A percentile compares a stretch with the other conserved stretches of the same genome.
Evolutionary conservation across 1,284 basidiomycete species (phyloP).

Genomic region (Cryptococcus floricola): DNA sequence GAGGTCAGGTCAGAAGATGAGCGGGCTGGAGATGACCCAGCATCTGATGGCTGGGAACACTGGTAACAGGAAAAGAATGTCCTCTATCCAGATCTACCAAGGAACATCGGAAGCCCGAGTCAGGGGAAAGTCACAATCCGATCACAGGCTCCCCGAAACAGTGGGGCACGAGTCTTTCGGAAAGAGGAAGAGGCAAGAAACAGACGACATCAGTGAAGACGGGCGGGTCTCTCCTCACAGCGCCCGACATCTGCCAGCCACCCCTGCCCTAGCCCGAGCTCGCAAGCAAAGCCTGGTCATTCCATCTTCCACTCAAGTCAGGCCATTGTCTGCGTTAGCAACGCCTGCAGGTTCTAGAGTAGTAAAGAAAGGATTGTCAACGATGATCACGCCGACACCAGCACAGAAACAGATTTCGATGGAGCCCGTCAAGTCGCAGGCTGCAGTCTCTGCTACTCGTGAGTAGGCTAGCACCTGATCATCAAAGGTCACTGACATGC

Average conservation of each 20-base stretch:
- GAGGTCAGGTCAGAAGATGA: background rate
- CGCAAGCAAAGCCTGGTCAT: background rate
- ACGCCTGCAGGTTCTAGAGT: background rate
- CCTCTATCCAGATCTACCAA: background rate
- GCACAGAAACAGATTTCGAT: background rate
- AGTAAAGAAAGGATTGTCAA: background rate
- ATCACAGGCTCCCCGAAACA: too few species aligned
- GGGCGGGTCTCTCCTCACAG: background rate
- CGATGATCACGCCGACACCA: background rate
- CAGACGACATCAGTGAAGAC: background rate
- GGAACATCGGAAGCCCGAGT: background rate
- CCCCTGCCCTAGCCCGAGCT: background rate
- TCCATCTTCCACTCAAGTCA: background rate
- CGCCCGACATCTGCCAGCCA: background rate
- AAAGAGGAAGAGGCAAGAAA: background rate
- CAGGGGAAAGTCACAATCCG: background rate
- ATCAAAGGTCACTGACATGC: background rate
- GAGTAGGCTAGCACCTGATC: background rate
- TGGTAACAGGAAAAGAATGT: background rate
- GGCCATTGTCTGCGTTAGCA: background rate
- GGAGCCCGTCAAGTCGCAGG: background rate
- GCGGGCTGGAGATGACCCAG: constrained; percentile 5
- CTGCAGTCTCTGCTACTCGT: constrained; percentile 3
- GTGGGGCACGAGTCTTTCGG: too few species aligned
- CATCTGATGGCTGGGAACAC: constrained; percentile 4